Evolutionary conservation across 805 yeast species (phyloP), one percentile per base, ranked within the genome.

Genomic region (Hanseniaspora pseudoguilliermondii): DNA sequence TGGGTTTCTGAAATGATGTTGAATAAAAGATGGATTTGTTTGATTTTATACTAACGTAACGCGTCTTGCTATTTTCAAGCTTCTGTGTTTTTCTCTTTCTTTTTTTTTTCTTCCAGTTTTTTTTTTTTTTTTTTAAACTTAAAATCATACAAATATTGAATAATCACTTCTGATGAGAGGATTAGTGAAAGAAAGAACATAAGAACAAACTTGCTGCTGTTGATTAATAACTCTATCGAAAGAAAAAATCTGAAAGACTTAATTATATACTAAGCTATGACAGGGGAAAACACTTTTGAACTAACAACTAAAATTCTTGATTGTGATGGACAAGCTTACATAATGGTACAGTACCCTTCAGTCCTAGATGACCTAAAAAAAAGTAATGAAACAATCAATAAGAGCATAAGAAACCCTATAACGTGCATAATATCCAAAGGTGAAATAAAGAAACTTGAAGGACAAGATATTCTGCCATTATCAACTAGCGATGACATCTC

Each of bases 261-360:
- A 49, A 18, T 8, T n/a, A 20, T 20, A 27, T 16, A 16, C 2
- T 9, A 40, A 27, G 27, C 23, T 20, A 47, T 20, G 48, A 20
- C 32, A 36, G 32, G 27, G 13, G 21, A 9, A 27, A 29, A 18
- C 13, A 47, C 10, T 16, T 18, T 2, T n/a, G 32, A 40, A 13
- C 25, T 21, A n/a, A 20, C 15, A 40, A 49, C 54, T 20, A 49
- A 41, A 36, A 32, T 42, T 9, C 3, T 49, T 5, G 43, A 43
- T 21, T 55, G 57, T 21, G 57, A 55, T 27, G 47, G 46, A 2
- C 23, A 21, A 15, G 47, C 51, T 10, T 38, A 38, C 16, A 18
- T 43, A 10, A 27, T 55, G 29, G 23, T 55, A 6, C 53, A 51
- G n/a, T 47, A 49, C 13, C 55, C 58, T n/a, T 8, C 32, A 18